Percentiles rank a stretch among this genome's conserved stretches.
Evolutionary conservation across 2,329 filamentous ascomycete species (phyloP).

Genomic region (Celoporthe dispersa): DNA sequence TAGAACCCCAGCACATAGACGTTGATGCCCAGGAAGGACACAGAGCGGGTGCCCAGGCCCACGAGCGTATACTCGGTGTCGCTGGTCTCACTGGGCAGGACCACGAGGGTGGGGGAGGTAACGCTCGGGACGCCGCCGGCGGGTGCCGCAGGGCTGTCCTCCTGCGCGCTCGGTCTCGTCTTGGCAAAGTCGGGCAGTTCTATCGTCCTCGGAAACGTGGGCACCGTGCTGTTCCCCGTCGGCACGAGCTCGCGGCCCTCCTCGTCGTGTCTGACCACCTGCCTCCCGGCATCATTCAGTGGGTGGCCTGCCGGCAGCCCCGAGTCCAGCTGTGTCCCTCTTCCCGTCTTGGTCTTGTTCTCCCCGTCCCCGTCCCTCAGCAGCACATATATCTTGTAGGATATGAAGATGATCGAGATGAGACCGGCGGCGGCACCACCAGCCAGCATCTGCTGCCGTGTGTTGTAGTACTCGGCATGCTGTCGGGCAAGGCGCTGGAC

Average conservation of each 20-base stretch:
- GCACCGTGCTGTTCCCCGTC: conserved; percentile 81
- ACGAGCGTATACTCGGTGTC: conserved; percentile 82
- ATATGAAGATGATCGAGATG: conserved; percentile 55
- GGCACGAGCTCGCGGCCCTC: conserved; percentile 75
- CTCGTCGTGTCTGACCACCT: conserved; percentile 67
- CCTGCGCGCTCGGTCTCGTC: not conserved
- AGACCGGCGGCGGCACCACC: conserved; percentile 55
- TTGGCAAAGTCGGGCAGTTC: conserved; percentile 55
- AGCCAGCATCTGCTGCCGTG: conserved; percentile 56
- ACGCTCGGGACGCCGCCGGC: conserved; percentile 31
- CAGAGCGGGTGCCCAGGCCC: conserved; percentile 84
- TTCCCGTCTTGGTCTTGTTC: not conserved
- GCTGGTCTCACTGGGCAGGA: conserved; percentile 36
- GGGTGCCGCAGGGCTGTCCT: conserved; percentile 29
- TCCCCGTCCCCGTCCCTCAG: conserved; percentile 32
- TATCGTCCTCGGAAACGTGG: conserved; percentile 76
- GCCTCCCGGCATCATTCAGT: conserved; percentile 57
- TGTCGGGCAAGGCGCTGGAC: conserved; percentile 52
- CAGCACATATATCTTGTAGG: conserved; percentile 54
- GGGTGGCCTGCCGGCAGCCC: conserved; percentile 47
- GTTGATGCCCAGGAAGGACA: conserved; percentile 86
- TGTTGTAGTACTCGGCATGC: conserved; percentile 54
- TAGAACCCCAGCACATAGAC: conserved; percentile 97
- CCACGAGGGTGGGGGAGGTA: conserved; percentile 39
- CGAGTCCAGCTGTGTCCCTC: conserved; percentile 46